A percentile compares a stretch with the other conserved stretches of the same genome.
Conservation (phyloP, 148 eudicot species). For the Linanthus parryae region DNA sequence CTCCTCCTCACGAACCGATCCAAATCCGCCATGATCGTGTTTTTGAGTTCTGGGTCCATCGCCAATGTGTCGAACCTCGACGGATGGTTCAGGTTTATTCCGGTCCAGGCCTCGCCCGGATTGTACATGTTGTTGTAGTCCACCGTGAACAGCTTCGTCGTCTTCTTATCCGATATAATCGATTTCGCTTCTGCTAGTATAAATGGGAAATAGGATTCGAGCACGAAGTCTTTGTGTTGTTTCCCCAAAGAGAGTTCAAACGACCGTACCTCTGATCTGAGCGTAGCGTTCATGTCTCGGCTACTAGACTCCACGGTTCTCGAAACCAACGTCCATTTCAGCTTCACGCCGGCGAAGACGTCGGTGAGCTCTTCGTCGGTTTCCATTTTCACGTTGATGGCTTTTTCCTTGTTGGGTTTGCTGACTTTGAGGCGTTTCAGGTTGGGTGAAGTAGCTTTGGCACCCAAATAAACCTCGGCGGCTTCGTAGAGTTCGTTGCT, state of each 20-base stretch:
- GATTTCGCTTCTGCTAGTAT: constrained; percentile 18
- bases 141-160: constrained; percentile 30
- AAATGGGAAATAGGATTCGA: constrained; percentile 38
- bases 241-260: constrained; percentile 27
- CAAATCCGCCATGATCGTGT: constrained; percentile 28
- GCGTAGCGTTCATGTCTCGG: constrained; percentile 18
- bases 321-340: constrained; percentile 33
- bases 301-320: not conserved
- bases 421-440: constrained; percentile 30
- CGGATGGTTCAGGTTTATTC: constrained; percentile 48
- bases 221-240: constrained; percentile 17
- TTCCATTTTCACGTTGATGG: constrained; percentile 26
- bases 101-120: constrained; percentile 19
- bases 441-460: constrained; percentile 13
- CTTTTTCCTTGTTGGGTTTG: constrained; percentile 22
- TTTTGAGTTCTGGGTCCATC: constrained; percentile 33
- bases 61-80: constrained; percentile 47
- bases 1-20: constrained; percentile 37
- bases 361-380: constrained; percentile 28
- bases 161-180: constrained; percentile 21
- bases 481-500: constrained; percentile 55
- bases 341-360: constrained; percentile 18
- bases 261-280: constrained; percentile 22
- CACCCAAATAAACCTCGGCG: constrained; percentile 32
- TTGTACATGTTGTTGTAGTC: constrained; percentile 7